Evolutionary conservation across 306 rosid genomes (phyloP).

Genomic region (Lablab purpureus): DNA sequence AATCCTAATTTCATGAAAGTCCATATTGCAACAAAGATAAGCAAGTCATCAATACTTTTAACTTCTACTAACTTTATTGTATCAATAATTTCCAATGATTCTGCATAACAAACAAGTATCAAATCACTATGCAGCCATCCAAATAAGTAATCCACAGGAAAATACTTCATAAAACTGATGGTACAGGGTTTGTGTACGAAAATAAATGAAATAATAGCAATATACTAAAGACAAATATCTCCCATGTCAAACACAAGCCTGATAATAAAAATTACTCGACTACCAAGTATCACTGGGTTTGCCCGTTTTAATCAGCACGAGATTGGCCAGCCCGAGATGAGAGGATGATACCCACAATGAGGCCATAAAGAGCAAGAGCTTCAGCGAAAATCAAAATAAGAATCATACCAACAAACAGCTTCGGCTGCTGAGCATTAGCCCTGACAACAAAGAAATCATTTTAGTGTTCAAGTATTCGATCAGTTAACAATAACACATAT

Average conservation of each 20-base stretch:
- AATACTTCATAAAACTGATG: conserved; percentile 8
- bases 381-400: conserved; percentile 79
- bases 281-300: conserved; percentile 26
- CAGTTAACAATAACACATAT: neutral
- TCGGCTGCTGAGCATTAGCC: conserved; percentile 92
- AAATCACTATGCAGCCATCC: neutral
- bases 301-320: conserved; percentile 62
- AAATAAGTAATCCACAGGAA: conserved; percentile 30
- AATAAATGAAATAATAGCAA: conserved; percentile 41
- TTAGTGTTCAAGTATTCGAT: conserved; percentile 26
- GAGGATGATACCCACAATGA: conserved; percentile 86
- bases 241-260: conserved; percentile 34
- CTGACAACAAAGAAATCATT: conserved; percentile 49
- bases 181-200: conserved; percentile 24
- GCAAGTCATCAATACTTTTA: neutral
- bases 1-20: neutral
- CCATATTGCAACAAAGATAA: neutral
- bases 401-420: conserved; percentile 88
- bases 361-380: conserved; percentile 86
- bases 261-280: conserved; percentile 10
- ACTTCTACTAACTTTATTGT: neutral
- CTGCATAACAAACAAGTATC: neutral
- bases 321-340: conserved; percentile 87
- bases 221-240: neutral
- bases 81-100: neutral